phyloP scores from a whole-genome alignment of 2,329 filamentous ascomycete species.

The Tolypocladium nubicola region DNA sequence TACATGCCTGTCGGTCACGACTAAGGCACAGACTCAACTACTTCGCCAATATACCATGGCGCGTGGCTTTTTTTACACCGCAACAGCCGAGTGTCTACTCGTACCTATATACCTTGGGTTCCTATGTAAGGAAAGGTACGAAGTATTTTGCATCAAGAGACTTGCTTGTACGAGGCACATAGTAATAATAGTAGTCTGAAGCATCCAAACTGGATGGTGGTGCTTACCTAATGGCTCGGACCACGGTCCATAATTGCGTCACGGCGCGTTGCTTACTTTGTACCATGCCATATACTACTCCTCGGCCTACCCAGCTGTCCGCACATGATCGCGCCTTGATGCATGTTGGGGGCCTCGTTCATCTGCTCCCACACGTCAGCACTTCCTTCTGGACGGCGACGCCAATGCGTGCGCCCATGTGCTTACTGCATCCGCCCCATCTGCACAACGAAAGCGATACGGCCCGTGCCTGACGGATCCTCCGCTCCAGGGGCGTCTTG shows the following conservation, averaged over 20 bases:
- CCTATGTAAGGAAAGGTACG: background rate
- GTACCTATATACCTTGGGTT: background rate
- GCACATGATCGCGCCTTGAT: background rate
- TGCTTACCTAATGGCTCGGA: background rate
- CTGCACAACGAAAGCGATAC: background rate
- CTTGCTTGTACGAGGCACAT: slow-evolving; percentile 13
- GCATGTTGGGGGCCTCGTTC: background rate
- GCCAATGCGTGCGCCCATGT: background rate
- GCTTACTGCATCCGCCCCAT: background rate
- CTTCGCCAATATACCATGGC: background rate
- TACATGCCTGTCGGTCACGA: background rate
- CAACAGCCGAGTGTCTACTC: background rate
- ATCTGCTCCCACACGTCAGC: background rate
- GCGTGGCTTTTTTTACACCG: background rate
- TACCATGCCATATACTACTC: no score
- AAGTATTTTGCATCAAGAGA: background rate
- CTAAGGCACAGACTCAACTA: background rate
- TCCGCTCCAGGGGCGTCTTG: background rate
- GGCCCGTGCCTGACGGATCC: background rate
- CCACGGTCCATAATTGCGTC: background rate
- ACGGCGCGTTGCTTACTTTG: background rate
- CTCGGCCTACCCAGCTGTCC: background rate
- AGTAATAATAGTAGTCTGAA: background rate
- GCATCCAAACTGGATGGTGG: no score
- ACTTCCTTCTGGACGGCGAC: background rate